phyloP scores from a whole-genome alignment of 495 filamentous ascomycete species.

The Cercophora newfieldiana region DNA sequence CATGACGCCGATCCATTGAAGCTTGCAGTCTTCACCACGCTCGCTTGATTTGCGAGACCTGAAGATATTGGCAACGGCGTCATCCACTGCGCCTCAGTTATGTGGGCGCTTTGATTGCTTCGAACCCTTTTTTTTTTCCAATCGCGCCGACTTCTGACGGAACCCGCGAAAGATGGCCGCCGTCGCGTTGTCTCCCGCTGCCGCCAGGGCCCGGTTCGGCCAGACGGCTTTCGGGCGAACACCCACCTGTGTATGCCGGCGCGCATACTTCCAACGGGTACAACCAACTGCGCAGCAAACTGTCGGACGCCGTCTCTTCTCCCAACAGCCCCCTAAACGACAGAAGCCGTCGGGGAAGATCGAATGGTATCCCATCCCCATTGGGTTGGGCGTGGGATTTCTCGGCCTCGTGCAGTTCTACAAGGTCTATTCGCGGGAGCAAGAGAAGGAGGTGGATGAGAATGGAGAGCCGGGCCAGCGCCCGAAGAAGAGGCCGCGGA shows the following conservation, averaged over 20 bases:
- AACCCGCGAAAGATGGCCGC: constrained; percentile 26
- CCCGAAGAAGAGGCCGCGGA: constrained; percentile 65
- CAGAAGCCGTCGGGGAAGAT: constrained; percentile 64
- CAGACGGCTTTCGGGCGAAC: constrained; percentile 22
- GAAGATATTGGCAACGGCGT: not conserved
- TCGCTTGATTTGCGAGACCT: not conserved
- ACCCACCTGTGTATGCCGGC: constrained; percentile 21
- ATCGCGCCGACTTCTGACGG: not conserved
- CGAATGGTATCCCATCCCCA: constrained; percentile 94
- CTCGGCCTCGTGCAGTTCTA: constrained; percentile 85
- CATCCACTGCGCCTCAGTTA: not conserved
- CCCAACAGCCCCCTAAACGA: constrained; percentile 38
- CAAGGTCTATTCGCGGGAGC: constrained; percentile 62
- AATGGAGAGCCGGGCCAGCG: constrained; percentile 37
- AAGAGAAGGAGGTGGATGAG: constrained; percentile 55
- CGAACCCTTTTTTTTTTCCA: not conserved
- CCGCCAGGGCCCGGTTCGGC: constrained; percentile 25
- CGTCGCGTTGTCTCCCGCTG: constrained; percentile 25
- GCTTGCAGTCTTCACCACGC: not conserved
- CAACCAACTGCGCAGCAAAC: constrained; percentile 14
- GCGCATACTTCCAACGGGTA: constrained; percentile 17
- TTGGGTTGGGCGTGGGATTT: constrained; percentile 84
- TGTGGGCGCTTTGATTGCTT: not conserved
- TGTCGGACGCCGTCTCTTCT: constrained; percentile 30
- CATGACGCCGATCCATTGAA: constrained; percentile 11